Conservation (phyloP, 169 alveolate genomes). For the Cryptosporidium baileyi region DNA sequence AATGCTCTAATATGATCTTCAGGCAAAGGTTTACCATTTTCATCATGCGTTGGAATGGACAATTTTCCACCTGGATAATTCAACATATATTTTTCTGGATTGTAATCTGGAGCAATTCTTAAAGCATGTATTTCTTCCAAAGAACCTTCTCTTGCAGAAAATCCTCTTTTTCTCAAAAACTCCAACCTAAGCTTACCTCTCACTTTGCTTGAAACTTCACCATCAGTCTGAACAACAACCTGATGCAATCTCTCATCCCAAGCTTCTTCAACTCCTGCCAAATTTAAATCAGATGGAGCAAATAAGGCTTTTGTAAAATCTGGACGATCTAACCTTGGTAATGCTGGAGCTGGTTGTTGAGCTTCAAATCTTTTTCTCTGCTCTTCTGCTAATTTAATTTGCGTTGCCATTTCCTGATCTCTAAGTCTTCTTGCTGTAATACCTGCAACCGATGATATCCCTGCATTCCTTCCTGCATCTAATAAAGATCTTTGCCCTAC, state of each 20-base stretch:
- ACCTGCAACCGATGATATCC: not conserved
- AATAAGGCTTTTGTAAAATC: not conserved
- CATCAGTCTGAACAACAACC: constrained; percentile 65
- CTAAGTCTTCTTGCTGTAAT: not conserved
- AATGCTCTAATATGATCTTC: constrained; percentile 47
- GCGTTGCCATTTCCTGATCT: constrained; percentile 10
- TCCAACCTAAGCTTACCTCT: constrained; percentile 49
- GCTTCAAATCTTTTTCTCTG: not conserved
- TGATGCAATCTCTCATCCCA: constrained; percentile 65
- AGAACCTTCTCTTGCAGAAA: constrained; percentile 51
- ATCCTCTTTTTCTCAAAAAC: constrained; percentile 39
- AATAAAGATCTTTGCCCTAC: not conserved
- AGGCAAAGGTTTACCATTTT: constrained; percentile 63
- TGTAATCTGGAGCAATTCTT: constrained; percentile 34
- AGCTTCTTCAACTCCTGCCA: constrained; percentile 67
- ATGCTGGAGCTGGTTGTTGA: not conserved
- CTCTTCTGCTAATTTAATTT: constrained; percentile 44
- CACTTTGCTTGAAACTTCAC: constrained; percentile 49
- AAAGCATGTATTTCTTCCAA: constrained; percentile 53
- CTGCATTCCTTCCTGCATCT: constrained; percentile 10
- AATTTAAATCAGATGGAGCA: constrained; percentile 59
- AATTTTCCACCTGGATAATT: constrained; percentile 68
- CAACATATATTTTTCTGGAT: constrained; percentile 67
- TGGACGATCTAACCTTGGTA: constrained; percentile 53
- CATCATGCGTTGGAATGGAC: constrained; percentile 63